Evolutionary conservation across 2,329 filamentous ascomycete species (phyloP), one percentile per base, ranked within the genome.

Genomic region (Fusarium ramigenum): DNA sequence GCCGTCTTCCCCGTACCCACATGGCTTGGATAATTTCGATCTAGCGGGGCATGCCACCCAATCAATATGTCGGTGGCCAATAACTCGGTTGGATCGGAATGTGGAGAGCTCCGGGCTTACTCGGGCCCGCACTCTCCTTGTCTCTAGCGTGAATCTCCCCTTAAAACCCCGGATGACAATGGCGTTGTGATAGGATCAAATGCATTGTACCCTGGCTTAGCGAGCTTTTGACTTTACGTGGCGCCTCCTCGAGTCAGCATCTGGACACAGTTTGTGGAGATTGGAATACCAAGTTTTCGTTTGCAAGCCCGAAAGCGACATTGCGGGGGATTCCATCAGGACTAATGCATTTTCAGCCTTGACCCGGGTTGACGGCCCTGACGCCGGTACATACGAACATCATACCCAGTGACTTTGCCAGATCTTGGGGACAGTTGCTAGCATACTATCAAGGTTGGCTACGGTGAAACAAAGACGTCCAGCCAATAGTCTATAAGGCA

Each of bases 401-500:
- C 32, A 32, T 34, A 34, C 32, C 2, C 40, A 23, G n/a, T 23
- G 5, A 4, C 14, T 42, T 23, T 42, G 40, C n/a, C n/a, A 42
- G 40, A 16, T 42, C n/a, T 42, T 23, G 40, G n/a, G 37, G 15
- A 42, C 14, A n/a, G 40, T 10, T 42, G 14, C 14, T 1, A 4
- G 14, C 8, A 23, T 42, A 16, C 21, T 23, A 42, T 23, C 3
- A 5, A 0, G n/a, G 4, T 10, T 23, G 9, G 0, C 16, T 42
- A 3, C 1, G 9, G 14, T 10, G n/a, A 5, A 2, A 42, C 5
- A 23, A 23, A 19, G 16, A 25, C 10, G 1, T 3, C 18, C 0
- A 12, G 42, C 2, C 3, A 4, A 9, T 12, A 18, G n/a, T 25
- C 1, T 25, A 18, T 18, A 18, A 4, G 8, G 4, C 9, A 2